Percentiles rank a stretch among this genome's conserved stretches.
Evolutionary conservation across 176 grass and related monocot species (phyloP).

Genomic region (Aegilops umbellulata): DNA sequence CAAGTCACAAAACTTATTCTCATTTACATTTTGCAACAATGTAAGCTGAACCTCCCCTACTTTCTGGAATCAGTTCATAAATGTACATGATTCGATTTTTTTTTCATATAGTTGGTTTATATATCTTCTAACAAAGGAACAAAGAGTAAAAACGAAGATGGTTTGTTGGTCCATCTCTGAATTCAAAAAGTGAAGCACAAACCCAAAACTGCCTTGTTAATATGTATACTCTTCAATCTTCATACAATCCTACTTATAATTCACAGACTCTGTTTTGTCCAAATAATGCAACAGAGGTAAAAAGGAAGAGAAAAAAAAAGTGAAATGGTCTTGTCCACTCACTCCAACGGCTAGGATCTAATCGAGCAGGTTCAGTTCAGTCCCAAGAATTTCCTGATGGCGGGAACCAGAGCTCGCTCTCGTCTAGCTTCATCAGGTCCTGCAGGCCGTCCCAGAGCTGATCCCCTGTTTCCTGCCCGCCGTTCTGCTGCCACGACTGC

Average conservation of each 20-base stretch:
- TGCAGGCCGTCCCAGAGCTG: slow-evolving; percentile 74
- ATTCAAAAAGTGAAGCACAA: background rate
- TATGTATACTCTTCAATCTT: slow-evolving; percentile 2
- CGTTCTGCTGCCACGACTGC: background rate
- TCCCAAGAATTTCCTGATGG: slow-evolving; percentile 2
- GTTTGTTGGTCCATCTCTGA: background rate
- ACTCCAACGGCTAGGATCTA: slow-evolving; percentile 31
- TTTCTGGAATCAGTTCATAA: background rate
- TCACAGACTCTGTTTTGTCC: slow-evolving; percentile 47
- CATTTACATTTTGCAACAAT: background rate
- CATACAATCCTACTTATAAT: slow-evolving; percentile 22
- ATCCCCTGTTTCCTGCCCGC: slow-evolving; percentile 22
- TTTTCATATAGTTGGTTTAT: no score
- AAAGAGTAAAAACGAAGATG: background rate
- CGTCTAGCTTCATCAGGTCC: slow-evolving; percentile 65
- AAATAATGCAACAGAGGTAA: slow-evolving; percentile 41
- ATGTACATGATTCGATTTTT: background rate
- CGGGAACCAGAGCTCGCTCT: slow-evolving; percentile 44
- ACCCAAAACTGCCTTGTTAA: slow-evolving; percentile 11
- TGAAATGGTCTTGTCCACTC: background rate
- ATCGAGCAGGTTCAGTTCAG: slow-evolving; percentile 20
- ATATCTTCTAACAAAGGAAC: no score
- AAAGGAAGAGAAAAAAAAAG: background rate
- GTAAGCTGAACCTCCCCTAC: background rate
- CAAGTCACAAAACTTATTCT: no score